phyloP scores from a whole-genome alignment of 2,329 filamentous ascomycete species.

The Hypoxylon sp. region DNA sequence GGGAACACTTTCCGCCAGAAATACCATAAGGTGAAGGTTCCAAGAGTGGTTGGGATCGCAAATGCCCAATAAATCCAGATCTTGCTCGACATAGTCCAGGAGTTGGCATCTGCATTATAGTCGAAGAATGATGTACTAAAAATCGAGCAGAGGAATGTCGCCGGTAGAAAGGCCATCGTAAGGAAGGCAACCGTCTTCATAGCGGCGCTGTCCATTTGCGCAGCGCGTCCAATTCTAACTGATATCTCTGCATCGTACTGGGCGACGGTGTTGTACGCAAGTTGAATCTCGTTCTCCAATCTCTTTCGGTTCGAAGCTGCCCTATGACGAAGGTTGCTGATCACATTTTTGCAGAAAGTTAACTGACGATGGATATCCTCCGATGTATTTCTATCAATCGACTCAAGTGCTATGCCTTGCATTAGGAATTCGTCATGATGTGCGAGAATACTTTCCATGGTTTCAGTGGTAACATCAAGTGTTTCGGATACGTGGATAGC shows the following conservation, averaged over 20 bases:
- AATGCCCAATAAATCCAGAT: constrained; percentile 56
- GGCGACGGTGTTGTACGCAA: constrained; percentile 63
- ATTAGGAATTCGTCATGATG: not conserved
- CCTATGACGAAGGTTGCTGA: constrained; percentile 54
- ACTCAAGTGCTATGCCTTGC: constrained; percentile 1
- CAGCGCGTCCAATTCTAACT: constrained; percentile 58
- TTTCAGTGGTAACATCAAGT: constrained; percentile 55
- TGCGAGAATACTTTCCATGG: constrained; percentile 52
- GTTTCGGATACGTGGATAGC: constrained; percentile 63
- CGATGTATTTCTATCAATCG: not conserved
- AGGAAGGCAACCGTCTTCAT: constrained; percentile 68
- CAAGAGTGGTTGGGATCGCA: constrained; percentile 44
- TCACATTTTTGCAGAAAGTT: not conserved
- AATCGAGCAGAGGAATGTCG: constrained; percentile 65
- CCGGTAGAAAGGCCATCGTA: constrained; percentile 65
- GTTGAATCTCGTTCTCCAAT: constrained; percentile 69
- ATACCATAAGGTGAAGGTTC: not conserved
- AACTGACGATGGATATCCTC: not conserved
- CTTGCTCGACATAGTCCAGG: constrained; percentile 49
- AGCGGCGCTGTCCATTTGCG: constrained; percentile 63
- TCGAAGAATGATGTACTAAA: constrained; percentile 65
- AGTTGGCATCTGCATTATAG: constrained; percentile 39
- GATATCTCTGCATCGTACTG: constrained; percentile 59
- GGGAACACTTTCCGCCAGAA: not conserved
- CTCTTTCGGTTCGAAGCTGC: constrained; percentile 60